Percentiles rank a stretch among this genome's conserved stretches.
Conservation (phyloP, 2,329 filamentous ascomycete species). For the Daldinia sp. region DNA sequence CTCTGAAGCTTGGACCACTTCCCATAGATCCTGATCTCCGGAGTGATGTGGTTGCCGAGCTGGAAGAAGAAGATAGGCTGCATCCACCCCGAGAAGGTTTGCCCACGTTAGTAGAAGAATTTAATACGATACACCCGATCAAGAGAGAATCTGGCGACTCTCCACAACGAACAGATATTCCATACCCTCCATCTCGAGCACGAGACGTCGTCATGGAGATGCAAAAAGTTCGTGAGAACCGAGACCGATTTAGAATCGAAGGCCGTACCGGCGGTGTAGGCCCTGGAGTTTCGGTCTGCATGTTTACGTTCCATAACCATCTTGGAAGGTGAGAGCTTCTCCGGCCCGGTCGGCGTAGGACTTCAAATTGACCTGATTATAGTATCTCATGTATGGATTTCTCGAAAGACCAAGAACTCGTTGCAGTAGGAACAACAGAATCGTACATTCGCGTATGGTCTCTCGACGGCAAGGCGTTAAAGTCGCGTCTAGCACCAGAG, state of each 20-base stretch:
- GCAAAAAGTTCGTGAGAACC: conserved; percentile 89
- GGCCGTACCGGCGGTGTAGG: conserved; percentile 84
- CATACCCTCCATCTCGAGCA: conserved; percentile 85
- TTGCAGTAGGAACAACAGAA: conserved; percentile 88
- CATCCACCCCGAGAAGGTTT: conserved; percentile 76
- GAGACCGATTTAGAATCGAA: conserved; percentile 90
- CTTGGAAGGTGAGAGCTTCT: conserved; percentile 74
- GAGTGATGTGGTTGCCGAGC: conserved; percentile 84
- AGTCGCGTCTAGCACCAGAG: conserved; percentile 67
- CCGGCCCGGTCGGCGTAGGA: background rate
- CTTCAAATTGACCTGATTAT: conserved; percentile 12
- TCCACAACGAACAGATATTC: conserved; percentile 79
- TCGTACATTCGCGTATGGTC: conserved; percentile 97
- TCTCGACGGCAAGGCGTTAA: conserved; percentile 82
- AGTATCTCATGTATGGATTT: conserved; percentile 95
- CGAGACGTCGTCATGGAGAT: conserved; percentile 94
- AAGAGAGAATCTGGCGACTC: conserved; percentile 93
- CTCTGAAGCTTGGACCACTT: conserved; percentile 79
- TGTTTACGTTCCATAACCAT: conserved; percentile 99
- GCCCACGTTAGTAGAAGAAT: conserved; percentile 82
- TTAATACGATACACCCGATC: conserved; percentile 78
- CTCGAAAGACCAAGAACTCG: conserved; percentile 86
- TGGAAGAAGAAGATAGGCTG: conserved; percentile 84
- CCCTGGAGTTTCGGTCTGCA: conserved; percentile 85
- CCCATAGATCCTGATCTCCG: conserved; percentile 85